These are phyloP conservation scores for Mallotus nudiflorus DNA, from an alignment of 345 rosid species.

Conservation along the genomic window DNA sequence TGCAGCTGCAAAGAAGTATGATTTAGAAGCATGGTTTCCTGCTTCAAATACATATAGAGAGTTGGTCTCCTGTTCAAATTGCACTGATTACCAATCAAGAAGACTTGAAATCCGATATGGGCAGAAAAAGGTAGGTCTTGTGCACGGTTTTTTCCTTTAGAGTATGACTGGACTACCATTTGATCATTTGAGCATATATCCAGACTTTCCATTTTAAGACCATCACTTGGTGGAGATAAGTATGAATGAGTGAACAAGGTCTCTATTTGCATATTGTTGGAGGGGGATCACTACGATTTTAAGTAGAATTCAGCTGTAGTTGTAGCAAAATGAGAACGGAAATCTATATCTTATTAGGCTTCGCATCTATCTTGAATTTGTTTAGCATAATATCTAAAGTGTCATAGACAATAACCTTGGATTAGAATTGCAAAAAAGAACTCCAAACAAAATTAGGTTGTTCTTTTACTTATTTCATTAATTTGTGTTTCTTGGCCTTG, in stretches of 20 bases:
- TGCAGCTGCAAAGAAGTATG: conserved; percentile 96
- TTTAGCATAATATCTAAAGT: not conserved
- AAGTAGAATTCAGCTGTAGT: too few species aligned
- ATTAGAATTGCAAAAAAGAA: not conserved
- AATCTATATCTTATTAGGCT: too few species aligned
- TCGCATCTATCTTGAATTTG: not conserved
- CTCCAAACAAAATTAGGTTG: not conserved
- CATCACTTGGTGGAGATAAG: not conserved
- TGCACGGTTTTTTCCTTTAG: not conserved
- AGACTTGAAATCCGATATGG: conserved; percentile 87
- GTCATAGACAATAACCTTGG: not conserved
- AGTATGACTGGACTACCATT: not conserved
- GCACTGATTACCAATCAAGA: conserved; percentile 88
- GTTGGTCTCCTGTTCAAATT: conserved; percentile 90
- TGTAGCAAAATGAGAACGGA: too few species aligned
- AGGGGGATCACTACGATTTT: too few species aligned
- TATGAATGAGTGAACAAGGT: not conserved
- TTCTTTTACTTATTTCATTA: not conserved
- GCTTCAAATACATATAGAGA: conserved; percentile 86
- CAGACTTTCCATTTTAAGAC: not conserved
- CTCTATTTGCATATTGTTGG: too few species aligned
- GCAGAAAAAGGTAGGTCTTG: conserved; percentile 71
- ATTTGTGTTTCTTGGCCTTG: not conserved
- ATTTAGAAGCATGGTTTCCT: conserved; percentile 96
- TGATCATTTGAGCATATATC: not conserved